Conservation (phyloP, 306 rosid genomes). For the Medicago arabica region DNA sequence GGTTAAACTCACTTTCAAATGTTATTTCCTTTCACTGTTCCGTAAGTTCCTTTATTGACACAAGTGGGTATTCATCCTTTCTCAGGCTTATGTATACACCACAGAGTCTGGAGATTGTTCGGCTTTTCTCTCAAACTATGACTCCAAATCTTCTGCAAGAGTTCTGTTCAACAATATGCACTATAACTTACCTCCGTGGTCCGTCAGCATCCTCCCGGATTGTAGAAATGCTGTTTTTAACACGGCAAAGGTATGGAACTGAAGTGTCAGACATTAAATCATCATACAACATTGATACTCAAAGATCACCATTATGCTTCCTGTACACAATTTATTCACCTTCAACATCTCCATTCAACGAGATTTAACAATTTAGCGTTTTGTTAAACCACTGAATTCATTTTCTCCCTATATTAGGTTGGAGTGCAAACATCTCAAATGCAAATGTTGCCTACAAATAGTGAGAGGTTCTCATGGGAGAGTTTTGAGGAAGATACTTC, state of each 20-base stretch:
- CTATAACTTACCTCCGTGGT: constrained; percentile 97
- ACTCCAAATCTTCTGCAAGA: constrained; percentile 72
- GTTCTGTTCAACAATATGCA: constrained; percentile 98
- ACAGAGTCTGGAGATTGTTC: constrained; percentile 87
- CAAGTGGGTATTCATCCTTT: constrained; percentile 34
- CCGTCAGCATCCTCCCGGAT: constrained; percentile 94
- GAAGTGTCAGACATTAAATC: constrained; percentile 15
- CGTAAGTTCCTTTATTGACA: constrained; percentile 44
- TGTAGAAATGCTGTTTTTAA: constrained; percentile 90
- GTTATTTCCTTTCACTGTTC: neutral
- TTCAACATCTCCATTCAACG: constrained; percentile 15
- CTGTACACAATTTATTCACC: constrained; percentile 26
- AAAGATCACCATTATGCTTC: constrained; percentile 30
- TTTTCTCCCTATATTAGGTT: constrained; percentile 57
- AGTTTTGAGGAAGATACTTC: constrained; percentile 80
- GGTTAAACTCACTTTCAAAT: constrained; percentile 51
- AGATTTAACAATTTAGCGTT: constrained; percentile 16
- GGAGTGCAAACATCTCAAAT: constrained; percentile 98
- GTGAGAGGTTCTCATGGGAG: constrained; percentile 80
- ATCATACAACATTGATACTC: constrained; percentile 25
- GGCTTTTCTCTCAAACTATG: constrained; percentile 89
- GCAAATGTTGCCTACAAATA: constrained; percentile 88
- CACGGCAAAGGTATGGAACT: constrained; percentile 82
- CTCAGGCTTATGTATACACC: constrained; percentile 82
- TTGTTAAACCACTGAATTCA: constrained; percentile 35